Evolutionary conservation across 441 rosid species (phyloP), one percentile per base, ranked within the genome.

Genomic region (Eutrema salsugineum): DNA sequence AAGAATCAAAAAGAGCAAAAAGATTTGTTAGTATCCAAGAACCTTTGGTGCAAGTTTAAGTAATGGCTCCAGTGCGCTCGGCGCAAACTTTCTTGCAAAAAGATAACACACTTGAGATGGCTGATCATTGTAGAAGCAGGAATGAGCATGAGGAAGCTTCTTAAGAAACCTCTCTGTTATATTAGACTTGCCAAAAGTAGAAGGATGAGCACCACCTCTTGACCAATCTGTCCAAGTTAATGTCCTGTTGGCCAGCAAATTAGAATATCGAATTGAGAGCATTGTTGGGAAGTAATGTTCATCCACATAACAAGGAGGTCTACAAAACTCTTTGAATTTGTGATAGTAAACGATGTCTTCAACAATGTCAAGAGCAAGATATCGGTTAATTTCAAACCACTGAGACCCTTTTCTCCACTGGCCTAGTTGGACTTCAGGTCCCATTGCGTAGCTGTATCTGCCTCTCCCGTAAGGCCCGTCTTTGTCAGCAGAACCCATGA

Each of bases 371-470:
- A 83, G 11, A 36, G 96, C 97, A 0, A 94, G 86, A 64, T 66
- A 70, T 8, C 97, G 68, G 66, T 89, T 82, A 14, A 90, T 84
- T 82, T 92, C 94, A 63, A 94, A 92, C 97, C 97, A 94, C 60
- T 94, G 99, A 59, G 99, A 80, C 44, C 99, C 97, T 80, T 94
- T 92, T 5, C 91, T 93, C 99, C 99, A 94, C 53, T 91, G 91
- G 71, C 70, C 67, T n/a, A 88, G 80, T 3, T 63, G 81, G 56
- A 94, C 93, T 75, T 82, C 91, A 0, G 97, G 96, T 49, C 80
- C 77, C 97, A 90, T 88, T 42, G 69, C 80, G 14, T 20, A 48
- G 35, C 85, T 20, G 59, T 94, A 90, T 15, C 97, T 87, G 5
- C 96, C 97, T 77, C 97, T 85, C 1, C 99, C 97, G 19, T 68